phyloP scores from a whole-genome alignment of 306 rosid genomes.

The Lathyrus aphaca region DNA sequence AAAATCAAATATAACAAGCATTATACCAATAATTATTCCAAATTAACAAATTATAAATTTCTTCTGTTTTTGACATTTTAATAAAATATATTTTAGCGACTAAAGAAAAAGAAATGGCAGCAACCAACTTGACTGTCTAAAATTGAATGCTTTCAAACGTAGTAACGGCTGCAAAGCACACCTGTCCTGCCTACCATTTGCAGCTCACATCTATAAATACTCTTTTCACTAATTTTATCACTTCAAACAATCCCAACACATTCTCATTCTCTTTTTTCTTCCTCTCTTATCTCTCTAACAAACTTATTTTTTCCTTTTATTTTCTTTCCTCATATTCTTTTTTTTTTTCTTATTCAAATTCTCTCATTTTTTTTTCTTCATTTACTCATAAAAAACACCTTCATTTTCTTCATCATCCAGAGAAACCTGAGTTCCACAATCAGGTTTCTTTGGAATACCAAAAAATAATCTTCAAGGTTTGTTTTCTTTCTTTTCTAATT shows the following conservation, averaged over 20 bases:
- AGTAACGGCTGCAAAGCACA: constrained; percentile 42
- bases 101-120: not conserved
- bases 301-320: not conserved
- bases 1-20: too few species aligned
- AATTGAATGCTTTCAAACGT: constrained; percentile 41
- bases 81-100: too few species aligned
- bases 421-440: not conserved
- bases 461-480: not conserved
- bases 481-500: not conserved
- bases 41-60: too few species aligned
- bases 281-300: not conserved
- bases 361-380: too few species aligned
- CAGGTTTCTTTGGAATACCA: not conserved
- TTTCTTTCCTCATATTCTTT: constrained; percentile 25
- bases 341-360: not conserved
- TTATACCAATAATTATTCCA: too few species aligned
- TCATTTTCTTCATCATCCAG: not conserved
- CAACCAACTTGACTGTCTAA: constrained; percentile 38
- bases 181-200: constrained; percentile 14
- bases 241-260: constrained; percentile 12
- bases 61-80: too few species aligned
- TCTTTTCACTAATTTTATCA: constrained; percentile 7
- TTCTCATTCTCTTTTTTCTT: not conserved
- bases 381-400: too few species aligned
- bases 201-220: constrained; percentile 38